Percentiles rank a stretch among this genome's conserved stretches.
phyloP scores from a whole-genome alignment of 352 stramenopile species.

The Phytophthora sp. region DNA sequence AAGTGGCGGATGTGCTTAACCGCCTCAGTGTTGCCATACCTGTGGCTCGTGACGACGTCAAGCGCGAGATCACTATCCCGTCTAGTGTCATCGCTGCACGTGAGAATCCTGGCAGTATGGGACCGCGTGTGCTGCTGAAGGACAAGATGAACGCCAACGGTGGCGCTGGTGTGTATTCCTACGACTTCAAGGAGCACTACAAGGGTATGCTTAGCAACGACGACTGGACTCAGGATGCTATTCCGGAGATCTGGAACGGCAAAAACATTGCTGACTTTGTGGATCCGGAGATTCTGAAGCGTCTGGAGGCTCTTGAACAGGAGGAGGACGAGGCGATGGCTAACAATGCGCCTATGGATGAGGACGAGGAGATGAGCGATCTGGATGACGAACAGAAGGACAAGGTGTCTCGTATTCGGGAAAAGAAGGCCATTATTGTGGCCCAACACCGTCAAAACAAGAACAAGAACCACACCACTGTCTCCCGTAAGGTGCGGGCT shows the following conservation, averaged over 20 bases:
- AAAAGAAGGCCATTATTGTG: constrained; percentile 88
- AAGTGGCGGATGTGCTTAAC: constrained; percentile 97
- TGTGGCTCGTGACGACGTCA: constrained; percentile 91
- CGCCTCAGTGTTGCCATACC: constrained; percentile 96
- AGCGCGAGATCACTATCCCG: constrained; percentile 93
- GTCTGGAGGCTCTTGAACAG: constrained; percentile 95
- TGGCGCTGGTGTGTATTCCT: constrained; percentile 97
- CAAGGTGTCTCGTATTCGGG: constrained; percentile 79
- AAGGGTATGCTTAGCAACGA: constrained; percentile 94
- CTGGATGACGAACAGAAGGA: constrained; percentile 97
- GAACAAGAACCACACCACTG: constrained; percentile 94
- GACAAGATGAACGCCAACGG: constrained; percentile 95
- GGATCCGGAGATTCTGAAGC: constrained; percentile 98
- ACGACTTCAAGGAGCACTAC: constrained; percentile 98
- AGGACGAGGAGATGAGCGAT: constrained; percentile 88
- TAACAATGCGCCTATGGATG: constrained; percentile 91
- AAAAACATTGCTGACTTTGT: constrained; percentile 99
- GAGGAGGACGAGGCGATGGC: constrained; percentile 97
- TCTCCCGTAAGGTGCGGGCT: constrained; percentile 89
- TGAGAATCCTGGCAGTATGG: constrained; percentile 50
- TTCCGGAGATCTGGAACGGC: constrained; percentile 99
- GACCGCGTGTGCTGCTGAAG: constrained; percentile 73
- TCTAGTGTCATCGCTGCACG: constrained; percentile 90
- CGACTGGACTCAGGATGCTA: constrained; percentile 96
- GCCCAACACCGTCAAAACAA: constrained; percentile 92